phyloP scores from a whole-genome alignment of 1,284 basidiomycete genomes.

The Sporisorium graminicola region DNA sequence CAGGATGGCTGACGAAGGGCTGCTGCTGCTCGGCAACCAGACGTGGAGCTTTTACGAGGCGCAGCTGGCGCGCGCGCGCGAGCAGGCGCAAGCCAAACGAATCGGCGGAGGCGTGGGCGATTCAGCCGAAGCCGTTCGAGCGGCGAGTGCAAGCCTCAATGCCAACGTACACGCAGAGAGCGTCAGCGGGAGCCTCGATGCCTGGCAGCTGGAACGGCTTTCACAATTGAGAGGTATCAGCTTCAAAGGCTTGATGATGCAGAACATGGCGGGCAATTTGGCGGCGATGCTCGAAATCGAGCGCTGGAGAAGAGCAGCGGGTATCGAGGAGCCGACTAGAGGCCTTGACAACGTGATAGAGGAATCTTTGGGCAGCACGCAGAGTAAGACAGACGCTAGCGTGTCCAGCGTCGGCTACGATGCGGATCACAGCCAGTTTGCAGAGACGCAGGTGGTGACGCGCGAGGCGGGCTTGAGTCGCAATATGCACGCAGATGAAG shows the following conservation, averaged over 20 bases:
- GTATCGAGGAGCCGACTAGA: constrained; percentile 20
- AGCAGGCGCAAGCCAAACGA: constrained; percentile 22
- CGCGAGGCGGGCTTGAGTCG: too few relatives aligned
- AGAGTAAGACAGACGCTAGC: constrained; percentile 13
- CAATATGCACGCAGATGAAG: constrained; percentile 16
- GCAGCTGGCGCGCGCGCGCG: constrained; percentile 29
- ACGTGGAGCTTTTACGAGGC: constrained; percentile 47
- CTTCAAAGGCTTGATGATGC: constrained; percentile 48
- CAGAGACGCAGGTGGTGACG: constrained; percentile 24
- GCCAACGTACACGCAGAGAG: constrained; percentile 8
- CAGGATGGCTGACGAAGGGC: constrained; percentile 31
- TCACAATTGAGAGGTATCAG: constrained; percentile 34
- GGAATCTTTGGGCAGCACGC: constrained; percentile 11
- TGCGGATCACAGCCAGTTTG: constrained; percentile 44
- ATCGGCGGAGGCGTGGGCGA: constrained; percentile 6
- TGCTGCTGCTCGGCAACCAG: constrained; percentile 38
- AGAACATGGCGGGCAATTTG: constrained; percentile 48
- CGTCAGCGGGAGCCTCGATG: constrained; percentile 24
- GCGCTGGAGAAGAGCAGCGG: constrained; percentile 37
- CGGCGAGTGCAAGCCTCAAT: constrained; percentile 9
- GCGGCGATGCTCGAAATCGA: constrained; percentile 51
- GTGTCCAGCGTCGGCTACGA: constrained; percentile 35
- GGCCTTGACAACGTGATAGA: constrained; percentile 15
- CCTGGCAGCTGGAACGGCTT: constrained; percentile 21
- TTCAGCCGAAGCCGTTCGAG: constrained; percentile 30